Evolutionary conservation across 2,329 filamentous ascomycete genomes (phyloP), one percentile per base, ranked within the genome.

Genomic region (Fusarium liriodendri): DNA sequence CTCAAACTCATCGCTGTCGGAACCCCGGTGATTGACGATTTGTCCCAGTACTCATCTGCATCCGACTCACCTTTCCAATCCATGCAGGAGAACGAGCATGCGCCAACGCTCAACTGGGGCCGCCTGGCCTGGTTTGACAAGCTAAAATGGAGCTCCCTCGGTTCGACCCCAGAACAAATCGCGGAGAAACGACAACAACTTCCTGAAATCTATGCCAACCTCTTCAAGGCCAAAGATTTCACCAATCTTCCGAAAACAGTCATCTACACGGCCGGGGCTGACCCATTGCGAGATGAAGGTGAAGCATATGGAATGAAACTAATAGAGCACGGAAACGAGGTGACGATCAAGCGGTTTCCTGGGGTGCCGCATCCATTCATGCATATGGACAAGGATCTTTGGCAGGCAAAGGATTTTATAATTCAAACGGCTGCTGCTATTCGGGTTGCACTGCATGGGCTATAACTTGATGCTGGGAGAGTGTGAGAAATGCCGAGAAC

Each of bases 361-460:
- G 86, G 86, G 0, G 83, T 86, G 35, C 86, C 86, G 11, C 86
- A 88, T 70, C 84, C 84, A 0, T 88, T 87, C 72, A 85, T 86
- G 84, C 85, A 87, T 73, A 86, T 87, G 85, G 84, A 83, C 57
- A 80, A 79, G 70, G 75, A 80, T 65, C 73, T 83, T 37, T 81
- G 79, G 81, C 82, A 83, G 74, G 82, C 79, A 6, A 75, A 77
- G 8, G 78, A 82, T 22, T 82, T 82, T 47, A 83, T 83, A 52
- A 73, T 80, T 22, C 71, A 67, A 63, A 82, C 78, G 16, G 80
- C 80, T 13, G 77, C 74, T 60, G 80, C 79, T 32, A 78, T 83
- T 61, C 77, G 80, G 10, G 61, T 79, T 33, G 80, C 79, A 10
- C 77, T 68, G 6, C 25, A 33, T 27, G 62, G 25, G 32, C 42